phyloP scores from a whole-genome alignment of 2,329 filamentous ascomycete genomes.

The Neophaeococcomyces aloes region DNA sequence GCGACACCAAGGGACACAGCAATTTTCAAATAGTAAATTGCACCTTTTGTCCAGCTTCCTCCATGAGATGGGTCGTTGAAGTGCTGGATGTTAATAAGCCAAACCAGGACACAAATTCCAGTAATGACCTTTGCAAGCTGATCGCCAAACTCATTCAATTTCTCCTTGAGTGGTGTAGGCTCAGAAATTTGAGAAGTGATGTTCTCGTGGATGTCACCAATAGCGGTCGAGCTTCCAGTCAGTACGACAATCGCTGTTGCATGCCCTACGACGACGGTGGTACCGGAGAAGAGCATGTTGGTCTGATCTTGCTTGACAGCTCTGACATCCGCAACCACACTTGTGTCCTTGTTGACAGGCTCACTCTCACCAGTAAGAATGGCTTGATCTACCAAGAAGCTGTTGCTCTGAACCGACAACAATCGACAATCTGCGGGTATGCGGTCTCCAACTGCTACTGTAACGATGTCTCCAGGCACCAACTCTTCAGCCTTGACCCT shows the following conservation, averaged over 20 bases:
- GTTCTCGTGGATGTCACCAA: conserved; percentile 97
- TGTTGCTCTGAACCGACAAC: conserved; percentile 88
- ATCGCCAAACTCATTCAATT: conserved; percentile 96
- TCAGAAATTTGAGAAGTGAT: conserved; percentile 97
- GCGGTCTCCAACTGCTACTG: conserved; percentile 79
- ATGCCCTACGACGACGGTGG: conserved; percentile 88
- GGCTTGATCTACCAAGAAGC: conserved; percentile 91
- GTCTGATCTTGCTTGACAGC: conserved; percentile 95
- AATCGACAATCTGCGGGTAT: conserved; percentile 91
- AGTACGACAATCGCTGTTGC: conserved; percentile 83
- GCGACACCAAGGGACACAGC: conserved; percentile 96
- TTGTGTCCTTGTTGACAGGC: conserved; percentile 78
- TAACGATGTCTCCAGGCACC: conserved; percentile 86
- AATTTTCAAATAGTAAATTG: conserved; percentile 99
- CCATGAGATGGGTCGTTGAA: conserved; percentile 93
- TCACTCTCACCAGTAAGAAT: conserved; percentile 96
- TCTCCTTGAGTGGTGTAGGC: conserved; percentile 94
- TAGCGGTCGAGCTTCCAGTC: conserved; percentile 83
- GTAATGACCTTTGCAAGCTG: conserved; percentile 95
- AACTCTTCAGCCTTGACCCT: conserved; percentile 92
- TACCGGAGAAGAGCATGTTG: conserved; percentile 98
- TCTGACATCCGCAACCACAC: conserved; percentile 59
- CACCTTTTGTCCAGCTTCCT: conserved; percentile 88
- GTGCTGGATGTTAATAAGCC: conserved; percentile 96
- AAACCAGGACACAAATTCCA: conserved; percentile 89